Conservation (phyloP, 169 alveolate species). For the Plasmodium billcollinsi region DNA sequence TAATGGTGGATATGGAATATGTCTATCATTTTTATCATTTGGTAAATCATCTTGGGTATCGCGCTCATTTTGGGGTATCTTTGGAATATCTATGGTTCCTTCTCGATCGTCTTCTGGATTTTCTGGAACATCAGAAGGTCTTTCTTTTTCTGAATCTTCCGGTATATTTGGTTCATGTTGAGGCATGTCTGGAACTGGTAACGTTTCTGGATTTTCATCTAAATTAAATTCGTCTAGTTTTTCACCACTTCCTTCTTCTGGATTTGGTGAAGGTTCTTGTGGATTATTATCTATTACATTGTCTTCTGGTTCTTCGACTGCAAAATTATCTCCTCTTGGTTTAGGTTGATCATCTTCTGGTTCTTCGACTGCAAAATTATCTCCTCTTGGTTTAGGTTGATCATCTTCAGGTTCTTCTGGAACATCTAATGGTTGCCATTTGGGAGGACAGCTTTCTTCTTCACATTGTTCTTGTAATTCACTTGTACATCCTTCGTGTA, state of each 20-base stretch:
- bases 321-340: background rate
- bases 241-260: background rate
- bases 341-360: slow-evolving; percentile 11
- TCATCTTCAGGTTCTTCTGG: slow-evolving; percentile 24
- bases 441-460: slow-evolving; percentile 10
- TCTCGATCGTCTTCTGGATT: background rate
- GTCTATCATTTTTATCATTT: slow-evolving; percentile 6
- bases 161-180: slow-evolving; percentile 4
- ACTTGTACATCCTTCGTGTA: slow-evolving; percentile 32
- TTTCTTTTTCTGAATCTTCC: background rate
- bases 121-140: slow-evolving; percentile 28
- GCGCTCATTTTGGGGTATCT: background rate
- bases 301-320: slow-evolving; percentile 19
- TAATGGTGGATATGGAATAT: background rate
- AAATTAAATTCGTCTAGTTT: background rate
- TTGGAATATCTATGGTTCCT: background rate
- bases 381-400: slow-evolving; percentile 2
- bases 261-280: background rate
- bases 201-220: background rate
- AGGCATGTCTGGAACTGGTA: background rate
- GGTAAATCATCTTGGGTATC: background rate
- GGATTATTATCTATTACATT: slow-evolving; percentile 8
- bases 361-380: background rate
- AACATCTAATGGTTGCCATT: slow-evolving; percentile 8
- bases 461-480: slow-evolving; percentile 20